These are phyloP conservation scores for Cajanus cajan DNA, from an alignment of 306 rosid genomes.

Conservation along the genomic window DNA sequence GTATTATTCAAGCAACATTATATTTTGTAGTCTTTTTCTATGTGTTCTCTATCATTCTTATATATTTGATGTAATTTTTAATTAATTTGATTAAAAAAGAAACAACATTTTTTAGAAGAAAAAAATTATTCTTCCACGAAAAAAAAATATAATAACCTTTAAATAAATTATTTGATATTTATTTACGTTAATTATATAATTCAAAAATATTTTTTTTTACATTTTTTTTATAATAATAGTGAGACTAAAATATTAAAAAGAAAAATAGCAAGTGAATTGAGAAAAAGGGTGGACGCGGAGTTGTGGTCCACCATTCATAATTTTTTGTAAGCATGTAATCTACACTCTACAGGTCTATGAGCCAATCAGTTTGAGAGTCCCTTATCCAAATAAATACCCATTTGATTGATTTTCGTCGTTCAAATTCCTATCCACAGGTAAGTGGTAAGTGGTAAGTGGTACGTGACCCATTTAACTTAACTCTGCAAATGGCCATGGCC, in stretches of 20 bases:
- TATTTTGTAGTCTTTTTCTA: not conserved
- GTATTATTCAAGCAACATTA: not conserved
- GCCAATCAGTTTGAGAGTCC: constrained; percentile 14
- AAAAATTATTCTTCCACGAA: too few relatives aligned
- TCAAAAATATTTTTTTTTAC: too few relatives aligned
- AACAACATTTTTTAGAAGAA: not conserved
- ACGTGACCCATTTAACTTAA: not conserved
- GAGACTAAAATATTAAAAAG: too few relatives aligned
- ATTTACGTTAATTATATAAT: too few relatives aligned
- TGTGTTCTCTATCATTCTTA: not conserved
- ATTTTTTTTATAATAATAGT: too few relatives aligned
- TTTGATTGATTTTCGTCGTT: not conserved
- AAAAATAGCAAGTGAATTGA: not conserved
- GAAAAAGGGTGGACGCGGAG: not conserved
- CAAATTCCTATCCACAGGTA: not conserved
- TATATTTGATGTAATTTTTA: not conserved
- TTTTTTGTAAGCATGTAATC: not conserved
- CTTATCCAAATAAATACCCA: constrained; percentile 36
- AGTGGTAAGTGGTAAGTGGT: not conserved
- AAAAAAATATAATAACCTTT: too few relatives aligned
- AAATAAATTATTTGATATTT: too few relatives aligned
- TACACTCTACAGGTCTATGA: not conserved
- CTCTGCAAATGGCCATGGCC: constrained; percentile 32
- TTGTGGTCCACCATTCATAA: constrained; percentile 9
- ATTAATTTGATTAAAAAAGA: not conserved